These are phyloP conservation scores for carrot (Daucus carota) DNA, from an alignment of 129 eudicot genomes.

Conservation along the genomic window DH1_v3.0 NC_030389.2:3361501-3362000, in stretches of 20 bases:
- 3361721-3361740: slow-evolving; percentile 17
- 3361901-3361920: slow-evolving; percentile 27
- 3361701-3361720: slow-evolving; percentile 53
- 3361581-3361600: background rate
- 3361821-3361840: slow-evolving; percentile 20
- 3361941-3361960: slow-evolving; percentile 27
- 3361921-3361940: slow-evolving; percentile 26
- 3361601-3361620: background rate
- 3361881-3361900: slow-evolving; percentile 31
- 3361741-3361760: slow-evolving; percentile 12
- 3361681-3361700: no score
- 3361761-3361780: slow-evolving; percentile 21
- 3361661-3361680: no score
- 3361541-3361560: background rate
- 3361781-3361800: slow-evolving; percentile 16
- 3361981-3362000: slow-evolving; percentile 24
- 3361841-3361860: slow-evolving; percentile 26
- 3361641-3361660: background rate
- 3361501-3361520: background rate
- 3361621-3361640: background rate
- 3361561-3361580: background rate
- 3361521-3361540: background rate
- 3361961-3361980: slow-evolving; percentile 26
- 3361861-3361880: slow-evolving; percentile 25
- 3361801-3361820: slow-evolving; percentile 18